phyloP scores from a whole-genome alignment of 2,329 filamentous ascomycete genomes.

The Botrytis paeoniae region DNA sequence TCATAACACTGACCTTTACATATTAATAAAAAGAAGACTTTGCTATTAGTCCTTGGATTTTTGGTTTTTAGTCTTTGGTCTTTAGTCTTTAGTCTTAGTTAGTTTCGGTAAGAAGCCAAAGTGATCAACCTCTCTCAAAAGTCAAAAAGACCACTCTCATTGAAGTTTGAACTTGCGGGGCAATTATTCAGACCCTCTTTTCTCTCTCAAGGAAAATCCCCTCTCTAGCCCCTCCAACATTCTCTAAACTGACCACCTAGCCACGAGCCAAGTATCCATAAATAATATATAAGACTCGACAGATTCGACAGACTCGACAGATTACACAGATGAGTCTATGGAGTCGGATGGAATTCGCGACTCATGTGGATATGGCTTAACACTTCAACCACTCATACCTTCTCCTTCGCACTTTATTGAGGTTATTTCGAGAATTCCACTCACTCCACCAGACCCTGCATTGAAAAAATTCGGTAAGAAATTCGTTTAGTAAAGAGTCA shows the following conservation, averaged over 20 bases:
- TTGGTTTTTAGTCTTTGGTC: not conserved
- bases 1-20: not conserved
- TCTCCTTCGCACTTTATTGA: not conserved
- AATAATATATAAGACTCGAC: not conserved
- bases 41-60: not conserved
- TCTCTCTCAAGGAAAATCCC: conserved; percentile 8
- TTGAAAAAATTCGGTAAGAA: conserved; percentile 2
- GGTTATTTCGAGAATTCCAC: conserved; percentile 2
- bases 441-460: conserved; percentile 6
- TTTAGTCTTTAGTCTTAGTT: not conserved
- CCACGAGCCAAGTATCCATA: conserved; percentile 7
- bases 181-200: not conserved
- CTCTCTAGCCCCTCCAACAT: not conserved
- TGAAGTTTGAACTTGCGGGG: conserved; percentile 2
- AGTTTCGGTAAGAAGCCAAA: not conserved
- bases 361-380: not conserved
- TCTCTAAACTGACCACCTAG: not conserved
- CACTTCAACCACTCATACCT: not conserved
- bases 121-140: not conserved
- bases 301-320: not conserved
- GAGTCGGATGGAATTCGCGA: not conserved
- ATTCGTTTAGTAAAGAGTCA: not conserved
- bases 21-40: not conserved
- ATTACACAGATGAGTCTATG: not conserved
- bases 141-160: not conserved